Evolutionary conservation across 1,284 basidiomycete genomes (phyloP).

Genomic region (Moesziomyces aphidis): DNA sequence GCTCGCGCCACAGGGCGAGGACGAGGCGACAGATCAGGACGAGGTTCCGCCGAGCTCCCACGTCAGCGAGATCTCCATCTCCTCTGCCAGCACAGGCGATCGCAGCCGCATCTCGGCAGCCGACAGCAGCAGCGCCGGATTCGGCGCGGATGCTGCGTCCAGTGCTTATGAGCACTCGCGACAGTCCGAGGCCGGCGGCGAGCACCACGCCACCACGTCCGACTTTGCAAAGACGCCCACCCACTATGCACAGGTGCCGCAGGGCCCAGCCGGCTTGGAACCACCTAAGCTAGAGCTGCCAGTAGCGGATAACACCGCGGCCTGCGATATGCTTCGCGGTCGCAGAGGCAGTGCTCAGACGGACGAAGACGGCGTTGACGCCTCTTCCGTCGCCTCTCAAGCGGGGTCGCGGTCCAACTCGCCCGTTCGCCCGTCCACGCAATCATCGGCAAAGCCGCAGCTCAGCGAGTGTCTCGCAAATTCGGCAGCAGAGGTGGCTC

Average conservation of each 20-base stretch:
- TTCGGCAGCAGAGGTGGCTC: conserved; percentile 26
- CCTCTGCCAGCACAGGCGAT: conserved; percentile 38
- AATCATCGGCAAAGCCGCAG: conserved; percentile 11
- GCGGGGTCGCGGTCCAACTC: conserved; percentile 63
- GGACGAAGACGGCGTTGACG: conserved; percentile 52
- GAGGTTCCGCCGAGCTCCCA: conserved; percentile 41
- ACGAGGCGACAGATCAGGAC: conserved; percentile 39
- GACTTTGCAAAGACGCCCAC: conserved; percentile 58
- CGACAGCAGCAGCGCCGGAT: conserved; percentile 34
- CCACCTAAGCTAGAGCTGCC: conserved; percentile 52
- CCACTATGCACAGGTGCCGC: conserved; percentile 45
- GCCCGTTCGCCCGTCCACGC: conserved; percentile 31
- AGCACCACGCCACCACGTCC: conserved; percentile 26
- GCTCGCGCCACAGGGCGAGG: conserved; percentile 58
- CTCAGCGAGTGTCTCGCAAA: conserved; percentile 14
- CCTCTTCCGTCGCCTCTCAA: conserved; percentile 62
- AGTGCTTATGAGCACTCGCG: conserved; percentile 22
- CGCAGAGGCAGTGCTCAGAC: conserved; percentile 31
- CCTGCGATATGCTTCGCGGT: conserved; percentile 22
- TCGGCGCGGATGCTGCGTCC: conserved; percentile 23
- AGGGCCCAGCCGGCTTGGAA: conserved; percentile 33
- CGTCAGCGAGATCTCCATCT: conserved; percentile 36
- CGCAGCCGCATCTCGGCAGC: conserved; percentile 27
- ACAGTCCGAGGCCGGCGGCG: conserved; percentile 23
- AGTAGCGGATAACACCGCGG: conserved; percentile 14